Conservation (phyloP, 2,329 filamentous ascomycete genomes). For the Ophiosphaerella korrae region DNA sequence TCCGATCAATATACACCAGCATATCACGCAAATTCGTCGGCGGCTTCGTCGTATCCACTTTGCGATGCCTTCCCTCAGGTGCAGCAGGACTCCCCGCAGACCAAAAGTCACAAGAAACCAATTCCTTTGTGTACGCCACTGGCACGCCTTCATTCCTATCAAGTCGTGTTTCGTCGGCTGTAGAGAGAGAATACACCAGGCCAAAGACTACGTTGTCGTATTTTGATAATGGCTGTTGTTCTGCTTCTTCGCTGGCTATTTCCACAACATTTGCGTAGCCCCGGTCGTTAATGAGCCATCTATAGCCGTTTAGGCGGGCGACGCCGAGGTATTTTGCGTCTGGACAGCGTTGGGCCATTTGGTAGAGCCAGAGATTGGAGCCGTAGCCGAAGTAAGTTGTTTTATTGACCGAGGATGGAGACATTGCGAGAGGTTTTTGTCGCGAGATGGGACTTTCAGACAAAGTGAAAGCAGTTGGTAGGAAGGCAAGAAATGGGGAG, state of each 20-base stretch:
- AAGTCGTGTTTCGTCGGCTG: conserved; percentile 34
- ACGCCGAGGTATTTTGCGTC: conserved; percentile 61
- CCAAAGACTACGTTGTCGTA: conserved; percentile 48
- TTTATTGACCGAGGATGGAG: conserved; percentile 4
- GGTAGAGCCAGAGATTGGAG: conserved; percentile 68
- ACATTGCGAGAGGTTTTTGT: background rate
- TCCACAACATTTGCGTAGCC: conserved; percentile 72
- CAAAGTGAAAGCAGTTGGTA: background rate
- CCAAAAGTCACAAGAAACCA: conserved; percentile 53
- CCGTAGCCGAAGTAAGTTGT: conserved; percentile 73
- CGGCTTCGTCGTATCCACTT: conserved; percentile 26
- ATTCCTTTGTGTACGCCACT: conserved; percentile 62
- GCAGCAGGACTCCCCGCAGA: conserved; percentile 1
- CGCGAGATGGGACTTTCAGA: background rate
- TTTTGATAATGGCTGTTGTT: conserved; percentile 13
- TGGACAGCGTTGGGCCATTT: conserved; percentile 68
- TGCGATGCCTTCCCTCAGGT: background rate
- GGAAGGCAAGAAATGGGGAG: background rate
- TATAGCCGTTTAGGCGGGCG: conserved; percentile 61
- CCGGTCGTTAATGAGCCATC: conserved; percentile 69
- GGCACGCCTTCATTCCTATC: conserved; percentile 66
- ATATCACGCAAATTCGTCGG: conserved; percentile 41
- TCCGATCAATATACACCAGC: conserved; percentile 65
- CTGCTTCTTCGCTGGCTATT: background rate
- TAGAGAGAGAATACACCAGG: conserved; percentile 37